These are phyloP conservation scores for Mortierella sp. DNA, from an alignment of 371 early-diverging fungal species.

Conservation along the genomic window DNA sequence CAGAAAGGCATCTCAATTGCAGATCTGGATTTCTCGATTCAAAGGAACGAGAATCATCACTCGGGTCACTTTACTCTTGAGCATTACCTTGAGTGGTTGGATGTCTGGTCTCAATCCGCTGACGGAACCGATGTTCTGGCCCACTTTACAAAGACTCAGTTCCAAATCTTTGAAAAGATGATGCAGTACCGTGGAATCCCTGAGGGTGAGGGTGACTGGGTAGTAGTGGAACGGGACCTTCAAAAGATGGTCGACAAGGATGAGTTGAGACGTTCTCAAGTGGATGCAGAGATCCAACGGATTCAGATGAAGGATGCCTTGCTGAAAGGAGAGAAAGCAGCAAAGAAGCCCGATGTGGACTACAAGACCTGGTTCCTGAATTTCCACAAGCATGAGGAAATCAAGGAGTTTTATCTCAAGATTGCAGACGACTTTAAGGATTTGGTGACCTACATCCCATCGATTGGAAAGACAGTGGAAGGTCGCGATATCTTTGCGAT, in stretches of 20 bases:
- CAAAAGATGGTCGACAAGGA: constrained; percentile 32
- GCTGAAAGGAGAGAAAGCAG: background rate
- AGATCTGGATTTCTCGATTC: too few species aligned
- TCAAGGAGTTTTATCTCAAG: constrained; percentile 54
- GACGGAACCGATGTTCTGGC: constrained; percentile 37
- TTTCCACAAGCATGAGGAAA: constrained; percentile 60
- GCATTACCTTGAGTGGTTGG: constrained; percentile 34
- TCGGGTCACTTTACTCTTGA: constrained; percentile 11
- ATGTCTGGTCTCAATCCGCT: constrained; percentile 45
- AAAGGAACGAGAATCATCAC: too few species aligned
- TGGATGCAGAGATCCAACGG: too few species aligned
- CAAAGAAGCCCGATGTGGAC: constrained; percentile 21
- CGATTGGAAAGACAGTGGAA: constrained; percentile 63
- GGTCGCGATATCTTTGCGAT: constrained; percentile 64
- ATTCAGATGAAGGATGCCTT: background rate
- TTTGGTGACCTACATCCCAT: constrained; percentile 53
- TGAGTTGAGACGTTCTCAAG: background rate
- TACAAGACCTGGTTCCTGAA: constrained; percentile 58
- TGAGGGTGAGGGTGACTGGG: constrained; percentile 33
- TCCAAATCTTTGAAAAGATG: constrained; percentile 19
- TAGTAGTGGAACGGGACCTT: constrained; percentile 39
- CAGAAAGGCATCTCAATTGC: too few species aligned
- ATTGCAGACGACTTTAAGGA: constrained; percentile 56
- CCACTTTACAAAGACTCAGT: constrained; percentile 37
- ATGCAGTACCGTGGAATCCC: constrained; percentile 24